Evolutionary conservation across 1,284 basidiomycete species (phyloP).

Genomic region (Marasmius oreades): DNA sequence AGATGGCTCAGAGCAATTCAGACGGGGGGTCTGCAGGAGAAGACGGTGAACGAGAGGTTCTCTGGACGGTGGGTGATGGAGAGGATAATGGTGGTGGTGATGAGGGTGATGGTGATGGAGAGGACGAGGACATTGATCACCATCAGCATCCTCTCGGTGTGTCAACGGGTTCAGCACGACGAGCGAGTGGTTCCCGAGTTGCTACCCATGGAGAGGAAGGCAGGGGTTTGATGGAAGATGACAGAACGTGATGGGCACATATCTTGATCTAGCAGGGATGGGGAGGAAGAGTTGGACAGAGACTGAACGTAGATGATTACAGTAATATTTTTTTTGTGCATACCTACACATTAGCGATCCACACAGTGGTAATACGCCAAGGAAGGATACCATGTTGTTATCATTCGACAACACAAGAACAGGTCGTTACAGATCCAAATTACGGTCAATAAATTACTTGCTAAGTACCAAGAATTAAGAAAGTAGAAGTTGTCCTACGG

Average conservation of each 20-base stretch:
- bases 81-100: conserved; percentile 36
- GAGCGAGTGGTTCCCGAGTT: conserved; percentile 7
- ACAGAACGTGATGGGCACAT: conserved; percentile 10
- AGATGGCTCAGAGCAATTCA: conserved; percentile 17
- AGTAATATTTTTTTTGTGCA: not conserved
- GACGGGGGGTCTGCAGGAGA: conserved; percentile 14
- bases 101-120: conserved; percentile 44
- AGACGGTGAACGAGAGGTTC: conserved; percentile 39
- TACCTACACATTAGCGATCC: not conserved
- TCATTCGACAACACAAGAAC: too few relatives aligned
- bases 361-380: too few relatives aligned
- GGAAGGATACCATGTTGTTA: too few relatives aligned
- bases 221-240: conserved; percentile 15
- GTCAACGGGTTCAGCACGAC: not conserved
- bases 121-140: conserved; percentile 17
- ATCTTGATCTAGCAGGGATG: conserved; percentile 13
- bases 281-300: conserved; percentile 17
- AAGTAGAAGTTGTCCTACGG: too few relatives aligned
- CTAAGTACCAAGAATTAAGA: too few relatives aligned
- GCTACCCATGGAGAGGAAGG: conserved; percentile 19
- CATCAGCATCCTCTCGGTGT: conserved; percentile 15
- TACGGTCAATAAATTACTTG: not conserved
- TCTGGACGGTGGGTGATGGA: conserved; percentile 66
- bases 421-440: not conserved
- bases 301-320: not conserved